Base-by-base conservation (phyloP, 768 basidiomycete species). In the Collybia sordida region DNA sequence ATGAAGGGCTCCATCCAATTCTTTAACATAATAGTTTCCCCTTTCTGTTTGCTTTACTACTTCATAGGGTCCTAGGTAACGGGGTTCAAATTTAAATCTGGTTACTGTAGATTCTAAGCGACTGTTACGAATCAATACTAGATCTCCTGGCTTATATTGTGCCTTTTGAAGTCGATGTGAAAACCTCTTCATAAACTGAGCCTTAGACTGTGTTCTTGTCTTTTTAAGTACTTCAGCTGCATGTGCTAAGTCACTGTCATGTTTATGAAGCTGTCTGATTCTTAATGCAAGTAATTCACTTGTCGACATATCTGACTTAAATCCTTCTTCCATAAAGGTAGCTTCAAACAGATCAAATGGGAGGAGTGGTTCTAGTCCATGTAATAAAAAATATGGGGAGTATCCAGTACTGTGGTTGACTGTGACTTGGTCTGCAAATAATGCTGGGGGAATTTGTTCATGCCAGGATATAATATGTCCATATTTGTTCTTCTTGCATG, bases 321-420 rank as follows among this genome's bases (percentile, higher is more conserved):
- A 27, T 6, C 34, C 21, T 2, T 52, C 42, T 7, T 51, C 23
- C 5, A 61, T 35, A 42, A 49, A 64, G 1, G 59, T 62, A 14
- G 60, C 60, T 45, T 62, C 44, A 1, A 45, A 35, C 27, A 63
- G 48, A 28, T 63, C 64, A 40, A 66, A 62, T 2, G 62, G 64
- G 0, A 63, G 55, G 9, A 65, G 23, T 12, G 66, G 64, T 19
- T 67, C 56, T 3, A 62, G 35, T 2, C 68, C 57, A 42, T 63
- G 56, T 0, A 55, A 56, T 35, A 60, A 51, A 37, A 61, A 70
- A 45, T 64, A 71, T 3, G 68, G 68, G 6, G 66, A 69, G 47
- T 54, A 62, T 14, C 69, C 68, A 11, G 59, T 66, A 0, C 54
- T 15, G 24, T 51, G 53, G 2, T 56, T 42, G 3, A 60, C 60